These are phyloP conservation scores for Hibiscus mutabilis DNA, from an alignment of 345 rosid genomes.

Conservation along the genomic window DNA sequence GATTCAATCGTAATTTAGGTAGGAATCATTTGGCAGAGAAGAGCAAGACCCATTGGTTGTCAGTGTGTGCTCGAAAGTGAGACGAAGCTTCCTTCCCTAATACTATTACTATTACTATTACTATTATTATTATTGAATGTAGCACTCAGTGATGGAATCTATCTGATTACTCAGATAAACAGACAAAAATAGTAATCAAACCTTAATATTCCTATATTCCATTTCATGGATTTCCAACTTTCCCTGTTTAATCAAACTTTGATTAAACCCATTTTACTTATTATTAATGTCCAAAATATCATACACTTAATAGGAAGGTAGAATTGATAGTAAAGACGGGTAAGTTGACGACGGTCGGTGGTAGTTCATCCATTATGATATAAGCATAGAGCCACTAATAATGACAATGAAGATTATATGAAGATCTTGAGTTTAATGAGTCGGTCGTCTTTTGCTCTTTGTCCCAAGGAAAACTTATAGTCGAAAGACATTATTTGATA, in stretches of 20 bases:
- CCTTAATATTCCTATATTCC: not conserved
- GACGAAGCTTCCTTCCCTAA: constrained; percentile 13
- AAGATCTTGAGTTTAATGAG: too few relatives aligned
- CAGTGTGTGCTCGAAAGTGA: constrained; percentile 29
- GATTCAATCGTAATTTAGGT: constrained; percentile 31
- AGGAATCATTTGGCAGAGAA: constrained; percentile 27
- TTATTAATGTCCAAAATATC: too few relatives aligned
- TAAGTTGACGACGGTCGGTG: too few relatives aligned
- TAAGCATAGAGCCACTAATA: too few relatives aligned
- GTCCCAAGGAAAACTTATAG: too few relatives aligned
- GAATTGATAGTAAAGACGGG: too few relatives aligned
- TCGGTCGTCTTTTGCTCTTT: too few relatives aligned
- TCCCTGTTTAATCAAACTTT: not conserved
- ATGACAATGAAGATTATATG: too few relatives aligned
- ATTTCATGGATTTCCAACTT: not conserved
- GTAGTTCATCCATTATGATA: too few relatives aligned
- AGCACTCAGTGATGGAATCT: constrained; percentile 23
- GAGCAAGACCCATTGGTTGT: constrained; percentile 22
- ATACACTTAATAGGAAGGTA: too few relatives aligned
- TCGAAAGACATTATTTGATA: too few relatives aligned
- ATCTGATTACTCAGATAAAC: not conserved
- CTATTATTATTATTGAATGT: constrained; percentile 9
- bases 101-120: too few relatives aligned
- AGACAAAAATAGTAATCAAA: not conserved
- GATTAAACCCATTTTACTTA: not conserved